These are phyloP conservation scores for Sporisorium exsertum DNA, from an alignment of 1,284 basidiomycete species.

Conservation along the genomic window DNA sequence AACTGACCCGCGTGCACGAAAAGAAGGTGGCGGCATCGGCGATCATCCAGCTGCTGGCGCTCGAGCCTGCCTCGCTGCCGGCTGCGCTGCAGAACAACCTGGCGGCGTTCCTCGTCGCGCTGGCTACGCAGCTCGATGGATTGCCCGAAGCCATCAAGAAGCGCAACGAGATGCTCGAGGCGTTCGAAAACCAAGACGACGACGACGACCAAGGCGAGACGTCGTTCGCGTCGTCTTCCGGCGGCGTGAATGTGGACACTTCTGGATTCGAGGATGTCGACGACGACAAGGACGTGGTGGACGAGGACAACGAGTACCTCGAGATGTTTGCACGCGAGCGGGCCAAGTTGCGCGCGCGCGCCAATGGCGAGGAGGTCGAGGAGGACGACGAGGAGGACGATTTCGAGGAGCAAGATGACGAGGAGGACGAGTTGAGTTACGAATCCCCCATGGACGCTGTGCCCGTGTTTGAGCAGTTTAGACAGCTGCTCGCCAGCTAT, in stretches of 20 bases:
- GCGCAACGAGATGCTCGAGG: slow-evolving; percentile 59
- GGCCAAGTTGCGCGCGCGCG: slow-evolving; percentile 55
- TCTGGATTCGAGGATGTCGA: slow-evolving; percentile 52
- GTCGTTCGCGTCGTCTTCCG: slow-evolving; percentile 29
- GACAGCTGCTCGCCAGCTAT: slow-evolving; percentile 48
- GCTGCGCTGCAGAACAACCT: slow-evolving; percentile 50
- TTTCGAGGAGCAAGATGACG: slow-evolving; percentile 42
- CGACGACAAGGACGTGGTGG: slow-evolving; percentile 64
- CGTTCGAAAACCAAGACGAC: slow-evolving; percentile 62
- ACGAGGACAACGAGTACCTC: slow-evolving; percentile 68
- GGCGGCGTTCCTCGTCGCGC: slow-evolving; percentile 53
- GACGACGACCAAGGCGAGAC: slow-evolving; percentile 53
- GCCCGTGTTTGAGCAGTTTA: slow-evolving; percentile 60
- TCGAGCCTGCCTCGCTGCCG: slow-evolving; percentile 52
- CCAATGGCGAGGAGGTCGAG: slow-evolving; percentile 44
- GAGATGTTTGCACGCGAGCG: slow-evolving; percentile 66
- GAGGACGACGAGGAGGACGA: slow-evolving; percentile 58
- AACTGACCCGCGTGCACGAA: slow-evolving; percentile 87
- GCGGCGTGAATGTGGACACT: slow-evolving; percentile 26
- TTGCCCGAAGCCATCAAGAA: slow-evolving; percentile 61
- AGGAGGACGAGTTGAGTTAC: slow-evolving; percentile 62
- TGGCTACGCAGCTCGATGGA: slow-evolving; percentile 54
- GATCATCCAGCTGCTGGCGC: slow-evolving; percentile 70
- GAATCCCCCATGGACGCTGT: slow-evolving; percentile 61
- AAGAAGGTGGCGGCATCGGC: slow-evolving; percentile 85